Evolutionary conservation across 331 rosid species (phyloP).

Genomic region (Pyracantha coccinea): DNA sequence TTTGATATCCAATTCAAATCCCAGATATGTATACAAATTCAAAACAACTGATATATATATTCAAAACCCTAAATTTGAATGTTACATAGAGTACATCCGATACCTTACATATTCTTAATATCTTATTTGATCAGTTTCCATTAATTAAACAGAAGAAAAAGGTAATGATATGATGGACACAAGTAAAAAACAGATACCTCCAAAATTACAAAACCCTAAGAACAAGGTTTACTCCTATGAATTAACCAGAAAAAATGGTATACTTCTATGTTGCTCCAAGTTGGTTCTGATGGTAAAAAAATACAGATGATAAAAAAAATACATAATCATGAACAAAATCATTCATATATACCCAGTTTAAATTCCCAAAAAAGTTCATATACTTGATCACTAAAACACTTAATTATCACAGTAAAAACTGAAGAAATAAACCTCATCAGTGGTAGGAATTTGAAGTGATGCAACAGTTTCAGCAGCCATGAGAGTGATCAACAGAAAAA

Average conservation of each 20-base stretch:
- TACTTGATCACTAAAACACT: not conserved
- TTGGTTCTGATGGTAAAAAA: too few species aligned
- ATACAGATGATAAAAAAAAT: too few species aligned
- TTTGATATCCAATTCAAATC: not conserved
- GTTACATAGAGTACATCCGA: not conserved
- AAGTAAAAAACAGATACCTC: too few species aligned
- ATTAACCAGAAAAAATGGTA: too few species aligned
- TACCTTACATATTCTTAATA: not conserved
- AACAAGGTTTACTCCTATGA: too few species aligned
- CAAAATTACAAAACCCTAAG: too few species aligned
- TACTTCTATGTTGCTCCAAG: too few species aligned
- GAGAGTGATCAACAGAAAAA: conserved; percentile 19
- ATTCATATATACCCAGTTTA: too few species aligned
- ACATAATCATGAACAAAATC: too few species aligned
- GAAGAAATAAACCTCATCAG: conserved; percentile 36
- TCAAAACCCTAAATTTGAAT: not conserved
- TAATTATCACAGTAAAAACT: not conserved
- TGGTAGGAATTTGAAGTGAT: conserved; percentile 37
- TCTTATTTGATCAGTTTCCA: not conserved
- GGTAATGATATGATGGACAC: too few species aligned
- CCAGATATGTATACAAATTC: not conserved
- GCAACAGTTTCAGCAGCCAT: conserved; percentile 64
- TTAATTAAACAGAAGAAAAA: not conserved
- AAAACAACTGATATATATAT: not conserved
- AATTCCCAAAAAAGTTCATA: too few species aligned